These are phyloP conservation scores for Aureobasidium sp. DNA, from an alignment of 2,329 filamentous ascomycete genomes.

Conservation along the genomic window DNA sequence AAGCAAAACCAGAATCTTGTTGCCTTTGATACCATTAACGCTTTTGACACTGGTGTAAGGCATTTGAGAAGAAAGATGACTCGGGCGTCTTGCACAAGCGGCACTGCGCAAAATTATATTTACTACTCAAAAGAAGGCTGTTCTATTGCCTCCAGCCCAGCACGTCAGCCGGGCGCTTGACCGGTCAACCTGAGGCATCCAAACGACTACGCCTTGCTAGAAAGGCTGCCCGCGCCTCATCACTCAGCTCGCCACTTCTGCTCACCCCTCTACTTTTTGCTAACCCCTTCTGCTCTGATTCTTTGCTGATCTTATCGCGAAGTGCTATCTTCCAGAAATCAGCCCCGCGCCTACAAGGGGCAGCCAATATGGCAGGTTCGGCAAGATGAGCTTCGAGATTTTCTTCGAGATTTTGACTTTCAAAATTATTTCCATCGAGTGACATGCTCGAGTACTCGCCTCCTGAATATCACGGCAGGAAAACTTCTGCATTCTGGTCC, in stretches of 20 bases:
- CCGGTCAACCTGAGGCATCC: conserved; percentile 10
- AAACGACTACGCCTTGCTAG: conserved; percentile 1
- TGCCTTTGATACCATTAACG: conserved; percentile 1
- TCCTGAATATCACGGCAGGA: background rate
- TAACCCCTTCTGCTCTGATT: background rate
- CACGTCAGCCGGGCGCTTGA: conserved; percentile 7
- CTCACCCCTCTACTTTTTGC: background rate
- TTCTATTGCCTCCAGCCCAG: background rate
- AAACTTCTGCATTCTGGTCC: background rate
- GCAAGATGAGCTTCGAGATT: no score
- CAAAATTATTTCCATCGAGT: no score
- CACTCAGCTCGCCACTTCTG: background rate
- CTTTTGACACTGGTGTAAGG: background rate
- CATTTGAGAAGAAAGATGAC: background rate
- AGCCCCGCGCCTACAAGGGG: no score
- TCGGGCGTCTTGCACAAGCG: background rate
- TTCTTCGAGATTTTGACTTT: no score
- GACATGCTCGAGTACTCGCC: no score
- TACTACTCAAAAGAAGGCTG: background rate
- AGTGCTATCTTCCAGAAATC: no score
- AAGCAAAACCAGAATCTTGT: background rate
- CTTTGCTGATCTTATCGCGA: no score
- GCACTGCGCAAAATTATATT: background rate
- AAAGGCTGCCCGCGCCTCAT: background rate
- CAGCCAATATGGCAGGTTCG: no score